phyloP scores from a whole-genome alignment of 2,329 filamentous ascomycete species.

The Helicocarpus griseus region DNA sequence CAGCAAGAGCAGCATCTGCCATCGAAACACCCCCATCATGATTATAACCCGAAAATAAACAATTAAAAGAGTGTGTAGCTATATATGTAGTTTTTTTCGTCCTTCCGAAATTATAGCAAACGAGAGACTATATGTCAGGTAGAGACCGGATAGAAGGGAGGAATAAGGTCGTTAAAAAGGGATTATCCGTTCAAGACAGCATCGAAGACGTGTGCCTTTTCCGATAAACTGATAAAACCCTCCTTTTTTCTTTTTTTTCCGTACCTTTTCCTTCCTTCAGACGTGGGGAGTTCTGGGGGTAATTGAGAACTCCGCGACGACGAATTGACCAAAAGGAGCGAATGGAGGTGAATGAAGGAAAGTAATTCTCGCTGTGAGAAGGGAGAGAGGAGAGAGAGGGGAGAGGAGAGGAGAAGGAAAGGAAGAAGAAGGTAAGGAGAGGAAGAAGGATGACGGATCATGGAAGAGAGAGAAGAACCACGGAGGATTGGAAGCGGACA shows the following conservation, averaged over 20 bases:
- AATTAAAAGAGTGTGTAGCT: not conserved
- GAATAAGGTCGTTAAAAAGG: not conserved
- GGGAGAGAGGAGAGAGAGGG: not conserved
- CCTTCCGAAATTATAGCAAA: not conserved
- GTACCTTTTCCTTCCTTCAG: not conserved
- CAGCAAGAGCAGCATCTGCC: not conserved
- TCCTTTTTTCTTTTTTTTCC: not conserved
- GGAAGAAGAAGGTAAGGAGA: not conserved
- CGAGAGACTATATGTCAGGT: not conserved
- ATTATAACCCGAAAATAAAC: slow-evolving; percentile 1
- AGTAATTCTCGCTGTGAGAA: not conserved
- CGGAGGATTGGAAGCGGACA: not conserved
- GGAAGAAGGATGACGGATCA: not conserved
- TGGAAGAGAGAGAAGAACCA: not conserved
- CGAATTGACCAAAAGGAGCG: not conserved
- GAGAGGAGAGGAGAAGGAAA: not conserved
- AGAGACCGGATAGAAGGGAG: not conserved
- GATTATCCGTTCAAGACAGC: not conserved
- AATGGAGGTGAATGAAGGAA: not conserved
- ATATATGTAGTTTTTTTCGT: not conserved
- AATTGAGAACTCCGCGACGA: not conserved
- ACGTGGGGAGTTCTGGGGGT: not conserved
- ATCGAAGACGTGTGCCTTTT: not conserved
- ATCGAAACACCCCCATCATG: slow-evolving; percentile 3
- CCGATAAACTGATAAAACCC: not conserved